Percentiles rank a stretch among this genome's conserved stretches.
phyloP scores from a whole-genome alignment of 805 yeast species.

The Barnettozyma vustinii region DNA sequence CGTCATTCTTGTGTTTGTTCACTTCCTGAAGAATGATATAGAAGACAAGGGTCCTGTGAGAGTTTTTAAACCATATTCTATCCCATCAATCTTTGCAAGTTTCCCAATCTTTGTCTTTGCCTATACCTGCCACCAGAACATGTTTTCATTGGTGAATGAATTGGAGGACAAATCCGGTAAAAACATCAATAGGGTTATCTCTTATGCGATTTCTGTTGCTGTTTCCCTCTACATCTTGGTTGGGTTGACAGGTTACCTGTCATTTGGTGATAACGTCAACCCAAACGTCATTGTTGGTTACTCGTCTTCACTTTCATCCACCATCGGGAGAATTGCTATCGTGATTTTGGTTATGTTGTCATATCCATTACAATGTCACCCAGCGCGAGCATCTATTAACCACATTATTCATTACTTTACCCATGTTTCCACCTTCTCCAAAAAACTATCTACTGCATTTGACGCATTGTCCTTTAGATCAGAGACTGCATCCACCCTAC shows the following conservation, averaged over 20 bases:
- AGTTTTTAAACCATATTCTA: slow-evolving; percentile 40
- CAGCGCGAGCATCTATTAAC: slow-evolving; percentile 77
- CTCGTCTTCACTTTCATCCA: slow-evolving; percentile 57
- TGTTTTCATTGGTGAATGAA: slow-evolving; percentile 86
- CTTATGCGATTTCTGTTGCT: slow-evolving; percentile 54
- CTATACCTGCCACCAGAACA: slow-evolving; percentile 93
- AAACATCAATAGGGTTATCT: slow-evolving; percentile 42
- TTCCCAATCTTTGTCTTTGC: slow-evolving; percentile 94
- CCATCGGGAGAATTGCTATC: slow-evolving; percentile 75
- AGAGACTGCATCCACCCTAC: not conserved
- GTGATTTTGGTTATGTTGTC: slow-evolving; percentile 75
- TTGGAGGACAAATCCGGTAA: slow-evolving; percentile 48
- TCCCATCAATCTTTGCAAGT: slow-evolving; percentile 52
- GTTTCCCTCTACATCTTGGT: slow-evolving; percentile 59
- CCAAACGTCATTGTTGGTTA: slow-evolving; percentile 82
- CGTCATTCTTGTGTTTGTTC: slow-evolving; percentile 66
- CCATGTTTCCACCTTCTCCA: slow-evolving; percentile 21
- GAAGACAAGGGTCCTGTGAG: slow-evolving; percentile 46
- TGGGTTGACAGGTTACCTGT: slow-evolving; percentile 78
- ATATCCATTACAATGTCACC: slow-evolving; percentile 89
- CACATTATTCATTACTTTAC: slow-evolving; percentile 56
- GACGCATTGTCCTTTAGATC: slow-evolving; percentile 8
- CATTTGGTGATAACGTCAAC: slow-evolving; percentile 75
- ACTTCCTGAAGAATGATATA: slow-evolving; percentile 56
- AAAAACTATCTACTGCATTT: slow-evolving; percentile 16